Conservation (phyloP, 352 stramenopile genomes). For the Blastocystis sp. region DNA sequence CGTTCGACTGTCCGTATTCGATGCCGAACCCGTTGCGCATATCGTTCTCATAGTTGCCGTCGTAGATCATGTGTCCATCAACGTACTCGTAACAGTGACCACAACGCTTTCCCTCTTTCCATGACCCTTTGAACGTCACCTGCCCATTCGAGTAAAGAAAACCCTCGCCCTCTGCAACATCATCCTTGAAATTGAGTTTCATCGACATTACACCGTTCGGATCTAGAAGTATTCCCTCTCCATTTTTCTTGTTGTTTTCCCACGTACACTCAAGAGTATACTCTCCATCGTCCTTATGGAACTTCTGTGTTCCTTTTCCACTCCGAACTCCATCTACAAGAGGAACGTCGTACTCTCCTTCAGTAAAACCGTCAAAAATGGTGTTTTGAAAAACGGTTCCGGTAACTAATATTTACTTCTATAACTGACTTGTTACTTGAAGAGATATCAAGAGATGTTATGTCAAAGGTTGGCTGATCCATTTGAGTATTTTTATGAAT, state of each 20-base stretch:
- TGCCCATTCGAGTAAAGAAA: not conserved
- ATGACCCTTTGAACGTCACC: not conserved
- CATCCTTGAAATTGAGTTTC: conserved; percentile 17
- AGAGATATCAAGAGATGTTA: conserved; percentile 4
- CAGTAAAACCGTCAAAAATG: conserved; percentile 26
- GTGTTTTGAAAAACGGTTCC: not conserved
- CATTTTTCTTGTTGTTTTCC: conserved; percentile 47
- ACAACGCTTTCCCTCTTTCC: not conserved
- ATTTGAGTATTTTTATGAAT: not conserved
- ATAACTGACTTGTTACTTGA: not conserved
- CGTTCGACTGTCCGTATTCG: not conserved
- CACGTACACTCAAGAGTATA: conserved; percentile 43
- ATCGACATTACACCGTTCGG: not conserved
- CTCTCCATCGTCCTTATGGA: conserved; percentile 11
- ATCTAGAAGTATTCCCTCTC: conserved; percentile 7
- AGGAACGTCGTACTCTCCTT: not conserved
- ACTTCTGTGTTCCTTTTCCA: not conserved
- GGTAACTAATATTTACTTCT: not conserved
- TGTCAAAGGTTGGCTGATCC: not conserved
- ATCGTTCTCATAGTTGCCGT: conserved; percentile 53
- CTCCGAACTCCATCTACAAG: not conserved
- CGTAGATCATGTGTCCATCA: not conserved
- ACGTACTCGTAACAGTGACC: not conserved
- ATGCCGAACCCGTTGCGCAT: conserved; percentile 36
- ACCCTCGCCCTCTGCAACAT: conserved; percentile 21